phyloP scores from a whole-genome alignment of 352 stramenopile genomes.

The Pythium grandisporangium region DNA sequence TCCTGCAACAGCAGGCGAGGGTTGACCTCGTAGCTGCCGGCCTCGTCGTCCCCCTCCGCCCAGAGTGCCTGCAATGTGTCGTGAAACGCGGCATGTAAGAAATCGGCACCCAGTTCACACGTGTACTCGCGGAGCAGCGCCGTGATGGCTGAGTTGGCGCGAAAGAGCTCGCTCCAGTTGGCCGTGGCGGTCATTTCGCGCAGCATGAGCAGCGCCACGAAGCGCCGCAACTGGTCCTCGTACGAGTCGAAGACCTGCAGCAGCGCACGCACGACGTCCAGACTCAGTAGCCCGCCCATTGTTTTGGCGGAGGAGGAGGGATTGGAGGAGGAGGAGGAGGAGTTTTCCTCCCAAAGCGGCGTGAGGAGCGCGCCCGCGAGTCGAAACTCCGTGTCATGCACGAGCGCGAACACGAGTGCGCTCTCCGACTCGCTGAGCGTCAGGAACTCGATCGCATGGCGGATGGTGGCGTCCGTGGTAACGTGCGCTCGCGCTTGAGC shows the following conservation, averaged over 20 bases:
- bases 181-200: slow-evolving; percentile 67
- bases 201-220: slow-evolving; percentile 63
- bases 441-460: slow-evolving; percentile 57
- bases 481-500: too few species aligned
- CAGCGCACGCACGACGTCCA: slow-evolving; percentile 53
- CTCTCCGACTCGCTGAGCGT: slow-evolving; percentile 52
- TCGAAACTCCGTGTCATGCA: slow-evolving; percentile 71
- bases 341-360: slow-evolving; percentile 11
- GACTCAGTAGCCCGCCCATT: too few species aligned
- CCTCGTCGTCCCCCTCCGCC: too few species aligned
- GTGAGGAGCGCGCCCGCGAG: slow-evolving; percentile 46
- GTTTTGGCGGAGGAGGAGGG: too few species aligned
- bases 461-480: slow-evolving; percentile 51
- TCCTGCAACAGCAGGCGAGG: slow-evolving; percentile 32
- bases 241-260: slow-evolving; percentile 65
- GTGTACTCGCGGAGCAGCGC: slow-evolving; percentile 76
- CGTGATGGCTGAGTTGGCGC: slow-evolving; percentile 66
- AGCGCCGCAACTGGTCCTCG: slow-evolving; percentile 64
- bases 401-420: slow-evolving; percentile 64
- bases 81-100: slow-evolving; percentile 43
- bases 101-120: slow-evolving; percentile 55
- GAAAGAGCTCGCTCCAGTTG: slow-evolving; percentile 81
- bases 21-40: slow-evolving; percentile 59
- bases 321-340: slow-evolving; percentile 19
- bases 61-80: slow-evolving; percentile 47